These are phyloP conservation scores for Fragilaria radians DNA, from an alignment of 108 stramenopile species.

Conservation along the genomic window DNA sequence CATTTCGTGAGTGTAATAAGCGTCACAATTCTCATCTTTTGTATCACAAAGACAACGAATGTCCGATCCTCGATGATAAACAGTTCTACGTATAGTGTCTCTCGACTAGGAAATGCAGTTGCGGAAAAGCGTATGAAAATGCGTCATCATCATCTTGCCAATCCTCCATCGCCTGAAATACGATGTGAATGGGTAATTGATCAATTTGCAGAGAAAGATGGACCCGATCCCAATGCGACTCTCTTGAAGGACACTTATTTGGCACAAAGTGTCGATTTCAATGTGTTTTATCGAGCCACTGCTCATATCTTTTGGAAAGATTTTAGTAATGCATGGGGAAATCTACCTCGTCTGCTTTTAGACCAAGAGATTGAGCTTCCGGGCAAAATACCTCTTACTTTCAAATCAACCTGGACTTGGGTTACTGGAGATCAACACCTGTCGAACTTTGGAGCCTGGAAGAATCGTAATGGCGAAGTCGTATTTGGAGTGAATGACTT, in stretches of 20 bases:
- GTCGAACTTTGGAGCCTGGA: constrained; percentile 55
- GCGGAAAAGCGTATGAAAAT: too few species aligned
- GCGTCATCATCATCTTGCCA: too few species aligned
- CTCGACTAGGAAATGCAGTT: too few species aligned
- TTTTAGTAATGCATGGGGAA: constrained; percentile 35
- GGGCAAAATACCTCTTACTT: constrained; percentile 28
- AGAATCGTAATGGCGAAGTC: constrained; percentile 44
- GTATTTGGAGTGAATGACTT: constrained; percentile 66
- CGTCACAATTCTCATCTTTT: too few species aligned
- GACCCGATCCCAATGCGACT: too few species aligned
- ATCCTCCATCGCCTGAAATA: too few species aligned
- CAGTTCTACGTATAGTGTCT: too few species aligned
- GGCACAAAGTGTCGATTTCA: constrained; percentile 29
- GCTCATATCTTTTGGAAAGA: constrained; percentile 52
- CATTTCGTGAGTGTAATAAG: too few species aligned
- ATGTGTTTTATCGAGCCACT: constrained; percentile 54
- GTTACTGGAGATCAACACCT: constrained; percentile 65
- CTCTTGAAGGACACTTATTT: constrained; percentile 15
- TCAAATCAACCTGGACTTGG: constrained; percentile 53
- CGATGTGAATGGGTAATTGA: too few species aligned
- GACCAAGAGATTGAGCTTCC: constrained; percentile 18
- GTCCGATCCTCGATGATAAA: too few species aligned
- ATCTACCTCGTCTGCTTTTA: constrained; percentile 16
- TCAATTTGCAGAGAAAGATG: too few species aligned
- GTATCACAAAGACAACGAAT: too few species aligned